A percentile compares a stretch with the other conserved stretches of the same genome.
Evolutionary conservation across 2,329 filamentous ascomycete genomes (phyloP).

Genomic region (Parastagonospora avenae): DNA sequence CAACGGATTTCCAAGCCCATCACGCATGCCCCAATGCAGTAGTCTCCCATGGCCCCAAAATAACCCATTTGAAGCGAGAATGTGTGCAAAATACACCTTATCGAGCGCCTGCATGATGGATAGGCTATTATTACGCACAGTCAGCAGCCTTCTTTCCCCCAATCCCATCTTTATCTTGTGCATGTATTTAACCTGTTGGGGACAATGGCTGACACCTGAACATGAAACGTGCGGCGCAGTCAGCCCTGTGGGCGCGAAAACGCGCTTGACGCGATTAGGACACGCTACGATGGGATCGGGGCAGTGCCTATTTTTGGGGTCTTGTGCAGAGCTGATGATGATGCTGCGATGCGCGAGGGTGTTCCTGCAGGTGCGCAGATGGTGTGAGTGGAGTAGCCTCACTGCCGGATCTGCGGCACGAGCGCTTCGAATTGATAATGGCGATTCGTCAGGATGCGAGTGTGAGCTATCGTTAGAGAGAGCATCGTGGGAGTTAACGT

Average conservation of each 20-base stretch:
- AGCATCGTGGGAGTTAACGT: background rate
- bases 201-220: slow-evolving; percentile 19
- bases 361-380: slow-evolving; percentile 18
- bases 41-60: slow-evolving; percentile 13
- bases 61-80: slow-evolving; percentile 9
- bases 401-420: slow-evolving; percentile 9
- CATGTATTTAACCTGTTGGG: slow-evolving; percentile 6
- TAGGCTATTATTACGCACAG: slow-evolving; percentile 4
- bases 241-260: slow-evolving; percentile 28
- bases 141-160: background rate
- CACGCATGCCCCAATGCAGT: background rate
- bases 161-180: slow-evolving; percentile 4
- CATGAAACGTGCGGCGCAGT: slow-evolving; percentile 19
- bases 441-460: background rate
- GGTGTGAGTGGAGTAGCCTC: slow-evolving; percentile 1
- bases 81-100: slow-evolving; percentile 5
- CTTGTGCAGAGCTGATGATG: slow-evolving; percentile 11
- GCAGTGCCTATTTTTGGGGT: slow-evolving; percentile 35
- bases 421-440: slow-evolving; percentile 6
- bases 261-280: slow-evolving; percentile 35
- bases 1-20: background rate
- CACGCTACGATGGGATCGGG: slow-evolving; percentile 7
- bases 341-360: background rate
- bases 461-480: background rate
- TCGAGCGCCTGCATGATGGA: slow-evolving; percentile 2